Evolutionary conservation across 2,329 filamentous ascomycete species (phyloP), one percentile per base, ranked within the genome.

Genomic region (Chaetomium globosum): DNA sequence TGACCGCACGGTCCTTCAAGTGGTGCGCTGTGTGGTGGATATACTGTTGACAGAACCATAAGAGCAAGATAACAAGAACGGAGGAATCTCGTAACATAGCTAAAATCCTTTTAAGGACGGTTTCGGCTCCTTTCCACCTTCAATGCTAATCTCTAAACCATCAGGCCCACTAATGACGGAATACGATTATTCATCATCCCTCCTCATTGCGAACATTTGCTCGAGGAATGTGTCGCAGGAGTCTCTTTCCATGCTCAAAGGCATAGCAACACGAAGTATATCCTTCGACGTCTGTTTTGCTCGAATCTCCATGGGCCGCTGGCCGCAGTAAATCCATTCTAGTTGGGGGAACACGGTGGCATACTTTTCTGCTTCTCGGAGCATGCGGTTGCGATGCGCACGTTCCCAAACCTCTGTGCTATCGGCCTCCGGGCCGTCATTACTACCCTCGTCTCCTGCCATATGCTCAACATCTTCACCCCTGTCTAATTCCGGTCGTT

Each of bases 361-460:
- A 53, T 53, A 53, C 51, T 53, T n/a, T 53, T 53, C 51, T n/a
- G 51, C 51, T 28, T 53, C 26, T 53, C 51, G 51, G 51, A 53
- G 51, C 51, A 53, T 53, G 51, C 51, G 51, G 51, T 53, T 53
- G 26, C 51, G 51, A 31, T 53, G 51, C 21, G 51, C 51, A 53
- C 51, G 26, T 53, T 53, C 51, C 51, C 51, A 53, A 53, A 53
- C 26, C 51, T 53, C 51, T n/a, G 43, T 21, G 43, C 43, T 48
- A 48, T 48, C 43, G 51, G 13, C 51, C 51, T 53, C 51, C 28
- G 51, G 51, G 51, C 23, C 49, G 49, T 52, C 49, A 23, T 52
- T 28, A 52, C 16, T 52, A 23, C 49, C 49, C 21, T 52, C 49
- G 21, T 9, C 23, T 52, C 23, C 49, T 52, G 49, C 51, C 23